Conservation (phyloP, 2,329 filamentous ascomycete genomes). For the Xylariaceae sp. region DNA sequence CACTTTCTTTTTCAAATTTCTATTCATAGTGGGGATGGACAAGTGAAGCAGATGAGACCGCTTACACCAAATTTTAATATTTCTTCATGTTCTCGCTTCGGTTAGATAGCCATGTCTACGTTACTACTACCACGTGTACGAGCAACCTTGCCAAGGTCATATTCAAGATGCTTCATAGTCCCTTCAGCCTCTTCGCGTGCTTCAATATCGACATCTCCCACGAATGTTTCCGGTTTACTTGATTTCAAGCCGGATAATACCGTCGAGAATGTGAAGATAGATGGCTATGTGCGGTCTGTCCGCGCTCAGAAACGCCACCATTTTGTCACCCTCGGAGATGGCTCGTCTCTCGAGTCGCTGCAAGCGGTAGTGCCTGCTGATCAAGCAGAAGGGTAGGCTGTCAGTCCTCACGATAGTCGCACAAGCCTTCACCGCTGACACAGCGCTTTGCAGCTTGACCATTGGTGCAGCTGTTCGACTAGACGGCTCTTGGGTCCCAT, state of each 20-base stretch:
- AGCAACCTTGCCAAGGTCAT: slow-evolving; percentile 29
- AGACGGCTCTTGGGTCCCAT: slow-evolving; percentile 77
- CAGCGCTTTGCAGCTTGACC: slow-evolving; percentile 65
- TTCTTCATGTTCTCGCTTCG: not conserved
- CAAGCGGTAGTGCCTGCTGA: slow-evolving; percentile 81
- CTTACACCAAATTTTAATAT: too few relatives aligned
- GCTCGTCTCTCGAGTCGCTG: slow-evolving; percentile 77
- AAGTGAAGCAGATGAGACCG: not conserved
- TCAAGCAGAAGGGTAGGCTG: slow-evolving; percentile 73
- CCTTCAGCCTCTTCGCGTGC: slow-evolving; percentile 24
- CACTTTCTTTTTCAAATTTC: not conserved
- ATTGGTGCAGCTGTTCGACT: slow-evolving; percentile 83
- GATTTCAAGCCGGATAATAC: slow-evolving; percentile 55
- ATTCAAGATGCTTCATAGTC: slow-evolving; percentile 15
- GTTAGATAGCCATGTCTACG: slow-evolving; percentile 32
- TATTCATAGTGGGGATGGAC: too few relatives aligned
- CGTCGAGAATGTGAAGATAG: slow-evolving; percentile 63
- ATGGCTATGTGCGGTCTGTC: slow-evolving; percentile 84
- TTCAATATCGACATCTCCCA: slow-evolving; percentile 45
- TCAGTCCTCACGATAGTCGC: slow-evolving; percentile 28
- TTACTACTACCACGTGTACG: slow-evolving; percentile 32
- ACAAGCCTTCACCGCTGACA: slow-evolving; percentile 40
- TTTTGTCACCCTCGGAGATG: slow-evolving; percentile 88
- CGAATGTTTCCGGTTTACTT: slow-evolving; percentile 63
- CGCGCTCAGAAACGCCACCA: slow-evolving; percentile 83